phyloP scores from a whole-genome alignment of 495 filamentous ascomycete genomes.

The Aspergillus saccharolyticus region DNA sequence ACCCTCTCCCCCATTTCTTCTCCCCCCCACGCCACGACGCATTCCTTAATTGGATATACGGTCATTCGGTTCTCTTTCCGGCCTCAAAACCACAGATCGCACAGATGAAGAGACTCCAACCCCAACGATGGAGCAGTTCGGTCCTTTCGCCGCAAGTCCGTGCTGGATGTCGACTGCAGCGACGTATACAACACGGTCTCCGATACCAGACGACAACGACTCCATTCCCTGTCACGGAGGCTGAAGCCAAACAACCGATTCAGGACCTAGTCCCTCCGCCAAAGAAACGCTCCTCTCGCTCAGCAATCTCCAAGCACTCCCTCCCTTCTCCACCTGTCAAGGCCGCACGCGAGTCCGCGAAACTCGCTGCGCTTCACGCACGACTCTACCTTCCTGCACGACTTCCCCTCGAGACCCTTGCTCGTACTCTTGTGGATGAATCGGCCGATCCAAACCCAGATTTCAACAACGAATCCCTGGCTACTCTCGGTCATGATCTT shows the following conservation, averaged over 20 bases:
- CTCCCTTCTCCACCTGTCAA: slow-evolving; percentile 63
- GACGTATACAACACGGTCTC: slow-evolving; percentile 33
- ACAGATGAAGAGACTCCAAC: slow-evolving; percentile 66
- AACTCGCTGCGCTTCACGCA: slow-evolving; percentile 89
- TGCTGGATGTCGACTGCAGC: slow-evolving; percentile 45
- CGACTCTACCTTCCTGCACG: slow-evolving; percentile 77
- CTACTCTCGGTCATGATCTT: slow-evolving; percentile 74
- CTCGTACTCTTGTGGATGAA: slow-evolving; percentile 75
- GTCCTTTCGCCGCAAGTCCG: slow-evolving; percentile 54
- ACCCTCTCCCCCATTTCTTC: slow-evolving; percentile 7
- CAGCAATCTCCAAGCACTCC: slow-evolving; percentile 33
- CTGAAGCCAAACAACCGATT: slow-evolving; percentile 19
- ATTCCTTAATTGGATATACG: slow-evolving; percentile 3
- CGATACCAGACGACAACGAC: slow-evolving; percentile 38
- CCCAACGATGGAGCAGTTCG: slow-evolving; percentile 67
- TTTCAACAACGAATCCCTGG: slow-evolving; percentile 80
- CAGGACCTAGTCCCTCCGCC: slow-evolving; percentile 21
- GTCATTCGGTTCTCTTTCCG: slow-evolving; percentile 10
- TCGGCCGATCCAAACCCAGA: slow-evolving; percentile 69
- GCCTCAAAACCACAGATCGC: slow-evolving; percentile 17
- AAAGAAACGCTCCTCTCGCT: slow-evolving; percentile 17
- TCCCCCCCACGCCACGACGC: slow-evolving; percentile 10
- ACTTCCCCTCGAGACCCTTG: slow-evolving; percentile 80
- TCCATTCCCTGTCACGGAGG: slow-evolving; percentile 28
- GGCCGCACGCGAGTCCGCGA: slow-evolving; percentile 69